Percentiles rank a stretch among this genome's conserved stretches.
Conservation (phyloP, 1,139 yeast species). For the Suhomyces wounanorum region DNA sequence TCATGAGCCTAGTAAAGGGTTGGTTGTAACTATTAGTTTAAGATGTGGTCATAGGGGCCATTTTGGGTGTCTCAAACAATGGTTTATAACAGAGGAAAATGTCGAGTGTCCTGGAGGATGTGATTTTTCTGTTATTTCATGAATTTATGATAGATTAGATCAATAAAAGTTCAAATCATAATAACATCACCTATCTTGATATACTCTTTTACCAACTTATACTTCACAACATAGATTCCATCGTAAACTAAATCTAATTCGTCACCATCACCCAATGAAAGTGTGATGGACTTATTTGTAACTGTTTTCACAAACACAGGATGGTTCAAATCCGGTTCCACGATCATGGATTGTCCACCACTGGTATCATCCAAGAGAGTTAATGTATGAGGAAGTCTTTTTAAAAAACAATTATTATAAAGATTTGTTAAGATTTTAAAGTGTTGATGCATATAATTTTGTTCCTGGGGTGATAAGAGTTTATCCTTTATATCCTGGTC, state of each 20-base stretch:
- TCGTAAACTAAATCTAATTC: conserved; percentile 61
- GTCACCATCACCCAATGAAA: conserved; percentile 47
- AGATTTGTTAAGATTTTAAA: conserved; percentile 63
- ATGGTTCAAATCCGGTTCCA: conserved; percentile 69
- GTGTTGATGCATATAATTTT: conserved; percentile 58
- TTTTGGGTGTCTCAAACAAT: conserved; percentile 70
- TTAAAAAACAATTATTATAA: conserved; percentile 68
- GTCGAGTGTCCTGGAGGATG: conserved; percentile 85
- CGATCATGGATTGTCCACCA: conserved; percentile 79
- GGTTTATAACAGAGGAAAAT: conserved; percentile 72
- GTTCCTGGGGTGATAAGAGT: conserved; percentile 60
- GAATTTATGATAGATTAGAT: neutral
- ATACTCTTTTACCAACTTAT: conserved; percentile 50
- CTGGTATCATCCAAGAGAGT: conserved; percentile 76
- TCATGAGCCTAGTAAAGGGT: conserved; percentile 73
- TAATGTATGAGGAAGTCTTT: conserved; percentile 64
- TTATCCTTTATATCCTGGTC: conserved; percentile 24
- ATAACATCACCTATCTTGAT: conserved; percentile 45
- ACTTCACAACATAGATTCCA: conserved; percentile 79
- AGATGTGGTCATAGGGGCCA: conserved; percentile 91
- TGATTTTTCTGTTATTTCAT: conserved; percentile 19
- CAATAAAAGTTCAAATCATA: conserved; percentile 30
- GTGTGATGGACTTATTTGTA: conserved; percentile 27
- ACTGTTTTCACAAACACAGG: conserved; percentile 75
- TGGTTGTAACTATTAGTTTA: conserved; percentile 62